Conservation (phyloP, 805 yeast genomes). For the Saturnispora dispora region DNA sequence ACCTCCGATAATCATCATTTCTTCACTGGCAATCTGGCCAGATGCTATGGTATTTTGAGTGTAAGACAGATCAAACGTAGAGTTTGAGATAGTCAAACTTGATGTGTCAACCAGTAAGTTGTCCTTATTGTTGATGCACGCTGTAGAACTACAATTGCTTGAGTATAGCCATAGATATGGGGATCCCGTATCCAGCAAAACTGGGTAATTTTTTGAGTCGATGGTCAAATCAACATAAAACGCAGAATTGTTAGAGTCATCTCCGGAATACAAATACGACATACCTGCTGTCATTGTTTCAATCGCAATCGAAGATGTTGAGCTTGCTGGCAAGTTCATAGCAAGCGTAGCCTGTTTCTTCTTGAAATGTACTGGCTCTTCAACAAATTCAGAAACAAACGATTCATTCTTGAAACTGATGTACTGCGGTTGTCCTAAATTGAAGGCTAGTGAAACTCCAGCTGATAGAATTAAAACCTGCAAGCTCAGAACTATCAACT, state of each 20-base stretch:
- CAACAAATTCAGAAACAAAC: constrained; percentile 3
- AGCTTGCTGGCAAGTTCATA: background rate
- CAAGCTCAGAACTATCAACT: background rate
- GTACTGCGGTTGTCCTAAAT: constrained; percentile 2
- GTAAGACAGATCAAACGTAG: constrained; percentile 40
- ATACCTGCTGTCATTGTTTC: constrained; percentile 19
- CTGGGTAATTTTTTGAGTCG: constrained; percentile 35
- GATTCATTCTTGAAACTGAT: background rate
- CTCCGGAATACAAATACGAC: constrained; percentile 20
- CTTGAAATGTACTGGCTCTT: background rate
- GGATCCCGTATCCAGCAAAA: constrained; percentile 58
- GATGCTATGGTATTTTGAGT: constrained; percentile 41
- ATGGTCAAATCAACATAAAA: constrained; percentile 33
- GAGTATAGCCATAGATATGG: constrained; percentile 58
- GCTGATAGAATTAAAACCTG: background rate
- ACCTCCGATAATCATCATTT: constrained; percentile 28
- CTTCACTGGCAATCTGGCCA: constrained; percentile 38
- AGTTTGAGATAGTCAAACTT: constrained; percentile 9
- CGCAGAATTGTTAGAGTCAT: constrained; percentile 22
- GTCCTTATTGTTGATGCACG: constrained; percentile 30
- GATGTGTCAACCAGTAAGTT: constrained; percentile 23
- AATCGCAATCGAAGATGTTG: constrained; percentile 6
- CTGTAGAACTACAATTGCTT: constrained; percentile 34
- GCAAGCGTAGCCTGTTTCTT: constrained; percentile 3
- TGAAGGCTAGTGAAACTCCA: constrained; percentile 1